Conservation (phyloP, 495 filamentous ascomycete species). For the Cenococcum geophilum region DNA sequence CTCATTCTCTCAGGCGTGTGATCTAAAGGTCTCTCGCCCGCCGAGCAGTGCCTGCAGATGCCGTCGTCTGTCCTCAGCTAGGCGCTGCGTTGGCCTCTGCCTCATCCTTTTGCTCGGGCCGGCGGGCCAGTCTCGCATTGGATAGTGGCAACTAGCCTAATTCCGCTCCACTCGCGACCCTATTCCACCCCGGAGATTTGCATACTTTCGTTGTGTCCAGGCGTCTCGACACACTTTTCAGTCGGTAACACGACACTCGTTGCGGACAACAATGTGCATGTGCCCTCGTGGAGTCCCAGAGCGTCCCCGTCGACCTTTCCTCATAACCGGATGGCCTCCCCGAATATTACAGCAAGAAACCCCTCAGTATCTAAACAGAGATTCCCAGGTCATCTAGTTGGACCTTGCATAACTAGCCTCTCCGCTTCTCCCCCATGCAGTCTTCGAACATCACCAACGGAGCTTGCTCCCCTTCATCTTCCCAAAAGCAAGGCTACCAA, state of each 20-base stretch:
- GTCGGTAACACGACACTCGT: neutral
- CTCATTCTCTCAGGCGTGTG: neutral
- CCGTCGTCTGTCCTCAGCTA: conserved; percentile 3
- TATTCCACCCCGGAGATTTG: neutral
- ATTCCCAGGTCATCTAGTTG: neutral
- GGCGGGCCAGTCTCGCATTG: neutral
- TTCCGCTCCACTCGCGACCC: conserved; percentile 15
- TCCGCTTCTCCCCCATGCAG: neutral
- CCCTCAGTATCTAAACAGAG: neutral
- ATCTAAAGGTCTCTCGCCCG: neutral
- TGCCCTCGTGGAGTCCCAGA: neutral
- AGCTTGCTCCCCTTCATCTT: neutral
- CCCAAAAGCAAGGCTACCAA: conserved; percentile 1
- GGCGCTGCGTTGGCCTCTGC: conserved; percentile 1
- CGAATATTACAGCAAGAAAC: neutral
- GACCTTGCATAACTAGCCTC: neutral
- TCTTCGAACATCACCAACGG: neutral
- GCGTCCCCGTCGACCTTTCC: neutral
- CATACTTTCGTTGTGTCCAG: neutral
- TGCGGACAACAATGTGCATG: neutral
- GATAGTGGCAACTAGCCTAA: conserved; percentile 6
- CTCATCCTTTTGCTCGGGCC: conserved; percentile 5
- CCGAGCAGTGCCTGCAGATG: conserved; percentile 3
- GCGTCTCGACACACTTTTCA: neutral
- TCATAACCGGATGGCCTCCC: neutral